Evolutionary conservation across 306 rosid genomes (phyloP), one percentile per base, ranked within the genome.

Genomic region (Vigna radiata): DNA sequence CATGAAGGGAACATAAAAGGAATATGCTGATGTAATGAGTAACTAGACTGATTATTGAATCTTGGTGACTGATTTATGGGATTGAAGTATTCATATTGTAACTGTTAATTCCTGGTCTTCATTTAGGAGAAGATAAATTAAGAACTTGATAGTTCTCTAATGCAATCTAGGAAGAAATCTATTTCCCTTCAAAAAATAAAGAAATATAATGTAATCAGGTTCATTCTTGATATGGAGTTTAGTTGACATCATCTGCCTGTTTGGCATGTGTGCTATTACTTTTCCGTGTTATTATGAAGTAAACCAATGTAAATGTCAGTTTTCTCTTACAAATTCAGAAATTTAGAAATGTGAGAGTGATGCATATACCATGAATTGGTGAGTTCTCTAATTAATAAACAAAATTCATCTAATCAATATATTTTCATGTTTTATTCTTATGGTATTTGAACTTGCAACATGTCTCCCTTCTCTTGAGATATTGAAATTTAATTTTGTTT

Each of bases 141-240:
- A 15, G 19, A 39, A 16, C 56, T 5, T 14, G 29, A 13, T 44
- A 39, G 36, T 60, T 59, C 7, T 60, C 29, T 16, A 16, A 11
- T 33, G 6, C 14, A 60, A 60, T 17, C 47, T 25, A 27, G 46
- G n/a, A 41, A 43, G 13, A 21, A 0, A 33, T n/a, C 15, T 8
- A 12, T 17, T 2, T 36, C 62, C 46, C 33, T 33, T 15, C 23
- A 55, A 15, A 14, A 48, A 61, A 70, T 49, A 19, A 49, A 50
- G 21, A 17, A 70, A 79, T 62, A n/a, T 41, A 36, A 37, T 60
- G 66, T 2, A 23, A 70, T 49, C 19, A 23, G 17, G n/a, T 63
- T 44, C 58, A 11, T 50, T 79, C 55, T 37, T 66, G 15, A 54
- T 67, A 15, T 66, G 46, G 67, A 55, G 55, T 53, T 27, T 67